These are phyloP conservation scores for Lentinula detonsa DNA, from an alignment of 768 basidiomycete species.

Conservation along the genomic window DNA sequence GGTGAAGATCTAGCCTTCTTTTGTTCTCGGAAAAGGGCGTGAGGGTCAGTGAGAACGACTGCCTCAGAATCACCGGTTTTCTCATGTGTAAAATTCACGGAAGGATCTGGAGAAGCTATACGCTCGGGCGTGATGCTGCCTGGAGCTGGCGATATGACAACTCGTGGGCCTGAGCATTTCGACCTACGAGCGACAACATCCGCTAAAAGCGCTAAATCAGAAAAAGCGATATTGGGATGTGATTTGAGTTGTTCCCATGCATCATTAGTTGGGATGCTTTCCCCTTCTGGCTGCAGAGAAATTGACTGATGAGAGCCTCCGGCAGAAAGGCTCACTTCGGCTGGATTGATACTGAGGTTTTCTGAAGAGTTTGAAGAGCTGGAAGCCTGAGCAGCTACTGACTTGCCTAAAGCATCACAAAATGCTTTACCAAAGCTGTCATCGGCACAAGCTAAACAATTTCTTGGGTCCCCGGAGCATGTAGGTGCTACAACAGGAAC, in stretches of 20 bases:
- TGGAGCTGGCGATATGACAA: constrained; percentile 49
- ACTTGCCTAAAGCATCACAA: constrained; percentile 67
- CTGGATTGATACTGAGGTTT: constrained; percentile 3
- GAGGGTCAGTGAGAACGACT: constrained; percentile 46
- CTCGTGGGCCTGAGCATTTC: constrained; percentile 66
- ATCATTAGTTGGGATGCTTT: constrained; percentile 72
- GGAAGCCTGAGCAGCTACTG: constrained; percentile 42
- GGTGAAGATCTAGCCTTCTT: constrained; percentile 35
- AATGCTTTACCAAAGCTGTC: constrained; percentile 84
- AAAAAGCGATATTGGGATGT: constrained; percentile 84
- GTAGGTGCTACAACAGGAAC: constrained; percentile 34
- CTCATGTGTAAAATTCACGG: constrained; percentile 10
- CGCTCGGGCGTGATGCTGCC: constrained; percentile 46
- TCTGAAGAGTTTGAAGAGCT: constrained; percentile 53
- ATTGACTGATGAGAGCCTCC: constrained; percentile 12
- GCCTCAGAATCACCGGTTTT: constrained; percentile 24
- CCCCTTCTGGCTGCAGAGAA: constrained; percentile 19
- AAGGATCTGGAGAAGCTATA: constrained; percentile 25
- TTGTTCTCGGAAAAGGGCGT: constrained; percentile 44
- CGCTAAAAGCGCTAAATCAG: constrained; percentile 77
- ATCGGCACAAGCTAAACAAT: constrained; percentile 80
- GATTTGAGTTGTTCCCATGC: constrained; percentile 83
- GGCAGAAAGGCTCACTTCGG: background rate
- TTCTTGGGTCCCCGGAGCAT: constrained; percentile 84
- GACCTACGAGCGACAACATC: constrained; percentile 85